phyloP scores from a whole-genome alignment of 2,329 filamentous ascomycete species.

The Leptographium radiaticola region DNA sequence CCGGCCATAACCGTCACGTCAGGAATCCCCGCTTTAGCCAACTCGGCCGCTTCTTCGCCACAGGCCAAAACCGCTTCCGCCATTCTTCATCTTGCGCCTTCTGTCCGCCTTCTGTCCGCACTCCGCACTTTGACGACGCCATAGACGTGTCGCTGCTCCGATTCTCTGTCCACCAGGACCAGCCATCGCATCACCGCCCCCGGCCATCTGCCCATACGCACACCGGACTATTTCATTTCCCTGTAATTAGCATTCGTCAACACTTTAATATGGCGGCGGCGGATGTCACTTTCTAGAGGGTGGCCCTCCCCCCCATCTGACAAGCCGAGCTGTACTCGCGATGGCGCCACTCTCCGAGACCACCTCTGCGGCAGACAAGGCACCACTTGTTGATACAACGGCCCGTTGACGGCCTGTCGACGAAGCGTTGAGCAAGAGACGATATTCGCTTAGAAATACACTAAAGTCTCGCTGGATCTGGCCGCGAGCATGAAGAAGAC shows the following conservation, averaged over 20 bases:
- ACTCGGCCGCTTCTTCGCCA: neutral
- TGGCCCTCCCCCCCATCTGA: slow-evolving; percentile 27
- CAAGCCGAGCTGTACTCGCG: slow-evolving; percentile 24
- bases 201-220: neutral
- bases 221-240: neutral
- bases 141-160: too few species aligned
- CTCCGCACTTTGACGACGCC: too few species aligned
- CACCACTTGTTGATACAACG: neutral
- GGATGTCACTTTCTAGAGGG: slow-evolving; percentile 40
- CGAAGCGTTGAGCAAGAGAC: too few species aligned
- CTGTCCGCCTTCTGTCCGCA: too few species aligned
- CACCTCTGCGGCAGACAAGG: slow-evolving; percentile 12
- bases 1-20: neutral
- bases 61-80: neutral
- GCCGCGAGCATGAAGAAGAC: too few species aligned
- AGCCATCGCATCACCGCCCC: neutral
- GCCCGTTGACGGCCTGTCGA: neutral
- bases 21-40: neutral
- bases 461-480: too few species aligned
- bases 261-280: slow-evolving; percentile 28
- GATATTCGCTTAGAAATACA: too few species aligned
- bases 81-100: too few species aligned
- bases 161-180: neutral
- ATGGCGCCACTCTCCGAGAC: slow-evolving; percentile 45
- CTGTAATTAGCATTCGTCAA: neutral